Conservation (phyloP, 306 rosid species). For the Arachis hypogaea region DNA sequence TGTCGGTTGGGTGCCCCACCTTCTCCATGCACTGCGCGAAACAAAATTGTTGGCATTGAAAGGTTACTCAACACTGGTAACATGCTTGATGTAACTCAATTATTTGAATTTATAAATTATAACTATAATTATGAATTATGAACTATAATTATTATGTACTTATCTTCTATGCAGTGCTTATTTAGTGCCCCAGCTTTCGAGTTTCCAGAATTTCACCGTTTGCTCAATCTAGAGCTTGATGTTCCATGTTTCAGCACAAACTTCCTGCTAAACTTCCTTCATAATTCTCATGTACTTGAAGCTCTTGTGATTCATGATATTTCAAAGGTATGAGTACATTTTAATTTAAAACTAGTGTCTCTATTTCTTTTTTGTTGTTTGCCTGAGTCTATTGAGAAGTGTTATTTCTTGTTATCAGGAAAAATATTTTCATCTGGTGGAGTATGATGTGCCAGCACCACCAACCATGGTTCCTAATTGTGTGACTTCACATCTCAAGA, state of each 20-base stretch:
- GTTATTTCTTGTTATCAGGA: not conserved
- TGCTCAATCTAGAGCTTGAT: not conserved
- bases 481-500: too few relatives aligned
- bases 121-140: not conserved
- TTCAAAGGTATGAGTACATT: not conserved
- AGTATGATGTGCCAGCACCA: too few relatives aligned
- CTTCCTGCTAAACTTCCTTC: not conserved
- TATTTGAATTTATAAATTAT: not conserved
- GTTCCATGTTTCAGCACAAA: not conserved
- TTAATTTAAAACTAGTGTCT: not conserved
- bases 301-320: not conserved
- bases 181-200: not conserved
- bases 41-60: not conserved
- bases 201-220: not conserved
- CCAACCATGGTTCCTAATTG: not conserved
- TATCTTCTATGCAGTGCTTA: not conserved
- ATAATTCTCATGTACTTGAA: not conserved
- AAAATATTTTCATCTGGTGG: too few relatives aligned
- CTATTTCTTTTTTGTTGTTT: not conserved
- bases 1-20: not conserved
- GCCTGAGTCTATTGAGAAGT: not conserved
- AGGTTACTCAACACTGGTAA: not conserved
- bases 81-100: not conserved
- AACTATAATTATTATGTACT: not conserved
- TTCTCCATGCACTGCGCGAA: not conserved